phyloP scores from a whole-genome alignment of 2,329 filamentous ascomycete genomes.

The Ceratocystis ficicola region DNA sequence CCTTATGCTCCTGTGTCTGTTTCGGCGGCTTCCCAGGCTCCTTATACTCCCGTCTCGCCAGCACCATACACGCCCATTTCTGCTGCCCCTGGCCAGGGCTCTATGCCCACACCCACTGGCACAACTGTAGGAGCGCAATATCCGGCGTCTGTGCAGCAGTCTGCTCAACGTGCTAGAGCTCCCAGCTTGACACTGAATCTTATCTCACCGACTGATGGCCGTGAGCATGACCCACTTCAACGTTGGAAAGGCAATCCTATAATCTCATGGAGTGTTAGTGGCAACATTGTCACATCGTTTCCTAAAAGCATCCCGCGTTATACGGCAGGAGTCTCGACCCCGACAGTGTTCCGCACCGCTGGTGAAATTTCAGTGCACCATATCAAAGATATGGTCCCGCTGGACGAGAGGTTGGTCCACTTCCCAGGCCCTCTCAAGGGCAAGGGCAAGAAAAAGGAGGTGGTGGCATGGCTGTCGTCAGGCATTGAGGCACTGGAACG shows the following conservation, averaged over 20 bases:
- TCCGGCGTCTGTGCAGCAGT: slow-evolving; percentile 21
- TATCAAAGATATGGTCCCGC: slow-evolving; percentile 59
- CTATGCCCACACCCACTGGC: slow-evolving; percentile 18
- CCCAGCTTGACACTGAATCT: slow-evolving; percentile 46
- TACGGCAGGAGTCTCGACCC: slow-evolving; percentile 56
- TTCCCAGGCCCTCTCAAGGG: slow-evolving; percentile 84
- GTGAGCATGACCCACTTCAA: slow-evolving; percentile 63
- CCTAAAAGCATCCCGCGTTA: slow-evolving; percentile 83
- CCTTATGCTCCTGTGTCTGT: background rate
- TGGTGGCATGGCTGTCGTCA: slow-evolving; percentile 62
- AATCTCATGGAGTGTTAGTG: slow-evolving; percentile 79
- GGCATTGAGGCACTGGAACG: slow-evolving; percentile 65
- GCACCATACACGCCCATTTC: slow-evolving; percentile 22
- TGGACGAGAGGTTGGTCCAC: slow-evolving; percentile 59
- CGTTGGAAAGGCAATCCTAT: slow-evolving; percentile 85
- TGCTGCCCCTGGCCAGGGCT: slow-evolving; percentile 21
- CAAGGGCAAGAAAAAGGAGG: slow-evolving; percentile 94
- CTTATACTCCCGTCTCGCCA: background rate
- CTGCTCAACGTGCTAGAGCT: slow-evolving; percentile 36
- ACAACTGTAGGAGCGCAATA: slow-evolving; percentile 15
- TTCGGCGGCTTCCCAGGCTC: background rate
- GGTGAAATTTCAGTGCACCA: slow-evolving; percentile 71
- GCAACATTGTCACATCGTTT: slow-evolving; percentile 69
- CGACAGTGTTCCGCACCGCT: slow-evolving; percentile 68
- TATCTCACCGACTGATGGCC: slow-evolving; percentile 51